Base-by-base conservation (phyloP, 2,329 filamentous ascomycete species). In the Pseudophaeomoniella oleicola region DNA sequence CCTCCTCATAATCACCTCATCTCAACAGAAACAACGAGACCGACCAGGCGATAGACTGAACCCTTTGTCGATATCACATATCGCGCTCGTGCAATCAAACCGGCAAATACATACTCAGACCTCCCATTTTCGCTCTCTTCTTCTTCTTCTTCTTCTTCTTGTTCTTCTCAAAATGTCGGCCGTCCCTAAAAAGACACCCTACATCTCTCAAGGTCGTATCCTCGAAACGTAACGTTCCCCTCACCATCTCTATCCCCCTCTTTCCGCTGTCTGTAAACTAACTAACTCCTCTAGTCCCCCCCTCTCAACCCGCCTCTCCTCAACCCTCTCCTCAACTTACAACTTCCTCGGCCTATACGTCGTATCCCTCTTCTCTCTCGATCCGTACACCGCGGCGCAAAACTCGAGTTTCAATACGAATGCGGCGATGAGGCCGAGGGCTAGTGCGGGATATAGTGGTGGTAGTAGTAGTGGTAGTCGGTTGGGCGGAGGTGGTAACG, bases 291-390 rank as follows among this genome's bases (percentile, higher is more conserved):
- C 9, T n/a, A 27, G 22, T n/a, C 22, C 22, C 22, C 22, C 22
- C n/a, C 22, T 27, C 6, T 9, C 22, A 27, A 27, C 22, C 22
- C 22, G 22, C n/a, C 22, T 27, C 6, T 9, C 22, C 22, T n/a
- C 9, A 6, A 27, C 22, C n/a, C 22, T 27, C 6, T 9, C 22
- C 6, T 27, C 22, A 27, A 27, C 22, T n/a, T 27, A 27, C 32
- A 34, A 34, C 13, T 34, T 34, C 32, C 9, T 34, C 16, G 32
- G 32, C 10, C 32, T 34, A 4, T 34, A 34, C 16, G 15, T 34
- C 6, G 18, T 18, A 9, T 34, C 32, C 4, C 17, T 34, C 11
- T 34, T 34, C 19, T 17, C 14, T 34, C 32, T 34, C 9, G 32
- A 34, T 13, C 11, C 32, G 11, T 34, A 34, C 13, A 4, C 32